Percentiles rank a stretch among this genome's conserved stretches.
phyloP scores from a whole-genome alignment of 2,329 filamentous ascomycete species.

The Macrophomina pseudophaseolina region DNA sequence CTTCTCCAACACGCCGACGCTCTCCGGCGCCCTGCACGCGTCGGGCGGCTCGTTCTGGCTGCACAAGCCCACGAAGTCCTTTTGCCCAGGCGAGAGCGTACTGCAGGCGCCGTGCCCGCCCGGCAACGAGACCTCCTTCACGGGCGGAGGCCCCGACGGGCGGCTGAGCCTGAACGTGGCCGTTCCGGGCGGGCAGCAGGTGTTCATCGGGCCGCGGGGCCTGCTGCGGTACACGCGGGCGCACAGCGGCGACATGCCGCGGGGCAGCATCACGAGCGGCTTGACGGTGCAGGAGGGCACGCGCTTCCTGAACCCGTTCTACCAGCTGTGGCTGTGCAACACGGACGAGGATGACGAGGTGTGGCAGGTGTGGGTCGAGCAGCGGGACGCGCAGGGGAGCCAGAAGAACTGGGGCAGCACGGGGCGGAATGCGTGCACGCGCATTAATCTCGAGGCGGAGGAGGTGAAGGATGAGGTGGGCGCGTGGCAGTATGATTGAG shows the following conservation, averaged over 20 bases:
- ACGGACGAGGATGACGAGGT: not conserved
- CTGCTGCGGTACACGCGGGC: not conserved
- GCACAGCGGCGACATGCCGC: not conserved
- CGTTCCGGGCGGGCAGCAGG: not conserved
- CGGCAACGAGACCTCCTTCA: not conserved
- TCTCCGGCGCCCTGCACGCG: not conserved
- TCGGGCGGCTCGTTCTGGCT: not conserved
- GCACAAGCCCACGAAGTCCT: not conserved
- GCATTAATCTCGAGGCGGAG: not conserved
- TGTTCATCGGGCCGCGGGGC: not conserved
- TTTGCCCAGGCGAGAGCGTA: not conserved
- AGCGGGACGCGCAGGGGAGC: not conserved
- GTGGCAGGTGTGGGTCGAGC: not conserved
- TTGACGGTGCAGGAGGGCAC: not conserved
- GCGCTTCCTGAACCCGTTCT: not conserved
- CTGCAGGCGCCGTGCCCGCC: not conserved
- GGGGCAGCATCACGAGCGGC: not conserved
- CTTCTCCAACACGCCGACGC: not conserved
- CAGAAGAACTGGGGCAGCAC: not conserved
- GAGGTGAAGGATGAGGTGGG: not conserved
- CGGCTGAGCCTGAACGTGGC: not conserved
- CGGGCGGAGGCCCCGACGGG: not conserved
- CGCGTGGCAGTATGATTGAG: not conserved
- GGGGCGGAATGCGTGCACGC: not conserved
- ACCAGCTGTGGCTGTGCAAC: not conserved